Conservation (phyloP, 2,329 filamentous ascomycete species). For the Microdochium paspali region DNA sequence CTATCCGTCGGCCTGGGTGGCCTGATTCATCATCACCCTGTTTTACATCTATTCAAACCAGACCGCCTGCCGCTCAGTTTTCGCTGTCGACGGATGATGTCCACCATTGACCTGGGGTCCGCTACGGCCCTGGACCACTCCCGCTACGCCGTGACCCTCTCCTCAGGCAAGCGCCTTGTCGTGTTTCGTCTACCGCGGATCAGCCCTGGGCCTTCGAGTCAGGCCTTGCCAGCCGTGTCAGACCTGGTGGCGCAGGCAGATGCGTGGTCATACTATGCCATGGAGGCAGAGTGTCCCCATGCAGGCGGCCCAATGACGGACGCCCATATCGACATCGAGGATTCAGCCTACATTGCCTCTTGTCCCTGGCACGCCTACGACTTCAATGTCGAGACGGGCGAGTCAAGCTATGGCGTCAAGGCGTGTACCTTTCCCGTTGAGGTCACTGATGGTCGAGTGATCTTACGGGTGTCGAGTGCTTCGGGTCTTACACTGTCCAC, state of each 20-base stretch:
- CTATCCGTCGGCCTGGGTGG: too few species aligned
- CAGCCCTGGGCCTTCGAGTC: slow-evolving; percentile 13
- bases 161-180: slow-evolving; percentile 31
- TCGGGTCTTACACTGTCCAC: slow-evolving; percentile 15
- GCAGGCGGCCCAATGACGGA: slow-evolving; percentile 35
- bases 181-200: slow-evolving; percentile 33
- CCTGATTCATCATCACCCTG: too few species aligned
- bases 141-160: slow-evolving; percentile 31
- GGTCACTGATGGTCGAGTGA: slow-evolving; percentile 21
- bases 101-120: slow-evolving; percentile 15
- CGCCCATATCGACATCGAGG: slow-evolving; percentile 34
- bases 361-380: slow-evolving; percentile 40
- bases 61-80: not conserved
- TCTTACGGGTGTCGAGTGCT: slow-evolving; percentile 20
- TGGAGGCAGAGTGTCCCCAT: slow-evolving; percentile 37
- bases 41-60: too few species aligned
- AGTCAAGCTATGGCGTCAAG: slow-evolving; percentile 35
- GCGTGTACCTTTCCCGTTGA: slow-evolving; percentile 33
- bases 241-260: slow-evolving; percentile 19
- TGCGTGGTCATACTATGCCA: slow-evolving; percentile 35
- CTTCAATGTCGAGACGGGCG: slow-evolving; percentile 37
- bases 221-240: slow-evolving; percentile 3
- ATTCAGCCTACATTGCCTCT: slow-evolving; percentile 34
- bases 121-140: slow-evolving; percentile 24
- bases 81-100: slow-evolving; percentile 10